Evolutionary conservation across 1,284 basidiomycete species (phyloP).

Genomic region (Pterula multifida): DNA sequence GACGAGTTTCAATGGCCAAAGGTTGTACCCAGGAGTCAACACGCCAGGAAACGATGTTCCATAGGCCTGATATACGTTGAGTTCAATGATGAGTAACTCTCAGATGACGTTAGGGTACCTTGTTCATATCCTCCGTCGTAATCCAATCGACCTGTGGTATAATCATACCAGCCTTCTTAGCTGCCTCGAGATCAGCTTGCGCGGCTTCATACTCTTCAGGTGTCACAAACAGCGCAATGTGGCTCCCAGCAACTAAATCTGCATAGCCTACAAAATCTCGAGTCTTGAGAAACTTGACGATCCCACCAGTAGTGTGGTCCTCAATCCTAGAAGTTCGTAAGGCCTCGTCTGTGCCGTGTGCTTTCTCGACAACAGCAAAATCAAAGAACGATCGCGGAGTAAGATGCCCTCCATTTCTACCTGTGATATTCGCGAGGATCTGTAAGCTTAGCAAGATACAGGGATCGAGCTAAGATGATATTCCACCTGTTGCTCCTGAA

Average conservation of each 20-base stretch:
- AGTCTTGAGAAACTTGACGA: conserved; percentile 37
- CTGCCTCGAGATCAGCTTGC: conserved; percentile 37
- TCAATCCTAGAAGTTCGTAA: conserved; percentile 45
- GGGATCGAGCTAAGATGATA: conserved; percentile 5
- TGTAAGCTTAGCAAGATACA: neutral
- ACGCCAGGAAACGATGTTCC: conserved; percentile 43
- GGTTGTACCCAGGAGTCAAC: conserved; percentile 41
- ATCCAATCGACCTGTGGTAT: conserved; percentile 36
- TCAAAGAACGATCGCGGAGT: conserved; percentile 36
- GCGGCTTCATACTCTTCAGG: conserved; percentile 27
- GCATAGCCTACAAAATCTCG: conserved; percentile 34
- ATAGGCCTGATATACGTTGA: conserved; percentile 40
- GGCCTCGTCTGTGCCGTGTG: conserved; percentile 43
- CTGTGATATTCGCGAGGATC: no score
- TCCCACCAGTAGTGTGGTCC: conserved; percentile 34
- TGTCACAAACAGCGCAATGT: conserved; percentile 39
- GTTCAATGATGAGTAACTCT: no score
- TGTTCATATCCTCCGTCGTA: conserved; percentile 30
- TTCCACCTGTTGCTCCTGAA: conserved; percentile 73
- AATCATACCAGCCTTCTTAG: conserved; percentile 38
- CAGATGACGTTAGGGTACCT: conserved; percentile 22
- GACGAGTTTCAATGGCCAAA: conserved; percentile 73
- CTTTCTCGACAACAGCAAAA: conserved; percentile 26
- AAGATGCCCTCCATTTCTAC: conserved; percentile 71
- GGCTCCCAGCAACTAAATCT: conserved; percentile 53